Base-by-base conservation (phyloP, 2,329 filamentous ascomycete species). In the Lasiodiplodia hormozganensis region DNA sequence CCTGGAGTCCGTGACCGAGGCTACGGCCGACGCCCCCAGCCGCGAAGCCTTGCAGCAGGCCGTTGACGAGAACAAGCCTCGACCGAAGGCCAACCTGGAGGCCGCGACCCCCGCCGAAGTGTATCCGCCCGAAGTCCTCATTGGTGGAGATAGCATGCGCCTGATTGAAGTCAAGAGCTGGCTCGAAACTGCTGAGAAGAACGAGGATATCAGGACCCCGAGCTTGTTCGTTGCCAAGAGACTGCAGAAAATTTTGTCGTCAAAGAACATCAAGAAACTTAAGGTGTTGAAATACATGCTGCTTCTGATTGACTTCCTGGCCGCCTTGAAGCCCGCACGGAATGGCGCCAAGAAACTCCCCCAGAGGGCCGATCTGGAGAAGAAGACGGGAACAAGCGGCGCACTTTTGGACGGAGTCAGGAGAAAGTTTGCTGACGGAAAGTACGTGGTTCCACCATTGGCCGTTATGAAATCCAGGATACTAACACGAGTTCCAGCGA, bases 151-250 rank as follows among this genome's bases (percentile, higher is more conserved):
- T 47, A 86, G 91, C 28, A 85, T 94, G 77, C 87, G 88, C 64
- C 81, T 88, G 14, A 84, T 96, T 8, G 87, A 89, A 12, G 86
- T 94, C 69, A 88, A 88, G 74, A 89, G 93, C 72, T 96, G 92
- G 92, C 85, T 91, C 71, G 88, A 93, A 69, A 85, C 86, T 58
- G 84, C 86, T n/a, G 85, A 86, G 73, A 84, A 85, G 28, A 85
- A 85, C 38, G 83, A 89, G 72, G 83, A 84, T 65, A 83, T 92
- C 47, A 77, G 85, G 56, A 81, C 89, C 40, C 81, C 79, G 52
- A 91, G 88, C 47, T 85, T 85, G 69, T 94, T 87, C 72, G 89
- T 94, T 5, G 89, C 90, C 1, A 81, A 83, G 66, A 88, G 91
- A 51, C 82, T 93, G 10, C 79, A 87, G 54, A 85, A 84, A 3